Evolutionary conservation across 257 asterid species (phyloP).

Genomic region (Anisodus acutangulus): DNA sequence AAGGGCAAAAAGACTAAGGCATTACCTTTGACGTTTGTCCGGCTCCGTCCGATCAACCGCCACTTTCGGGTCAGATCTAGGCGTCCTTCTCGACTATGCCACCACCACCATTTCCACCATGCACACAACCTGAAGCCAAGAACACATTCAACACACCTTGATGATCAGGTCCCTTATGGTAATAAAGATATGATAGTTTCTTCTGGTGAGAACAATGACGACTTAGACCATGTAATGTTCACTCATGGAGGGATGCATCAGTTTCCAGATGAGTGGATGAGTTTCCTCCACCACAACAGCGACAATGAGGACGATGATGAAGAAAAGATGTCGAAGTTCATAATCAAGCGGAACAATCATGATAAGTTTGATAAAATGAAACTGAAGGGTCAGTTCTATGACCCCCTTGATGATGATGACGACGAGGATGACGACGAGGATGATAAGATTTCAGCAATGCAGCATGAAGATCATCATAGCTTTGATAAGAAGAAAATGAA

Average conservation of each 20-base stretch:
- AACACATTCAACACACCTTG: constrained; percentile 27
- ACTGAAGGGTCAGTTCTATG: constrained; percentile 36
- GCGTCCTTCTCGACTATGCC: constrained; percentile 25
- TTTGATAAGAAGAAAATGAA: constrained; percentile 39
- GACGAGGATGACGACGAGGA: constrained; percentile 28
- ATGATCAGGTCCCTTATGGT: constrained; percentile 44
- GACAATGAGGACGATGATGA: constrained; percentile 38
- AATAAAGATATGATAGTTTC: constrained; percentile 50
- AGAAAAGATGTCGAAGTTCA: constrained; percentile 31
- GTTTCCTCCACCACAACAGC: constrained; percentile 40
- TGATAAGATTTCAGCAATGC: not conserved
- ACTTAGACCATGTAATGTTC: constrained; percentile 35
- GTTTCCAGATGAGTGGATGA: constrained; percentile 42
- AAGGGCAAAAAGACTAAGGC: constrained; percentile 4
- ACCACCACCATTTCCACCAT: constrained; percentile 49
- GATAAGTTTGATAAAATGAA: constrained; percentile 32
- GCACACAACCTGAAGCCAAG: constrained; percentile 37
- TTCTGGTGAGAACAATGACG: constrained; percentile 49
- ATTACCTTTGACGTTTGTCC: constrained; percentile 38
- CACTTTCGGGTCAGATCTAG: constrained; percentile 43
- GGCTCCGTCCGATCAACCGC: constrained; percentile 53
- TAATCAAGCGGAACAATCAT: constrained; percentile 28
- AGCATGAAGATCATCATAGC: constrained; percentile 22
- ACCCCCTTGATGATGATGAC: constrained; percentile 21
- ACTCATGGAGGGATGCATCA: constrained; percentile 38